phyloP scores from a whole-genome alignment of 2,329 filamentous ascomycete genomes.

The Colletotrichum somersetense region DNA sequence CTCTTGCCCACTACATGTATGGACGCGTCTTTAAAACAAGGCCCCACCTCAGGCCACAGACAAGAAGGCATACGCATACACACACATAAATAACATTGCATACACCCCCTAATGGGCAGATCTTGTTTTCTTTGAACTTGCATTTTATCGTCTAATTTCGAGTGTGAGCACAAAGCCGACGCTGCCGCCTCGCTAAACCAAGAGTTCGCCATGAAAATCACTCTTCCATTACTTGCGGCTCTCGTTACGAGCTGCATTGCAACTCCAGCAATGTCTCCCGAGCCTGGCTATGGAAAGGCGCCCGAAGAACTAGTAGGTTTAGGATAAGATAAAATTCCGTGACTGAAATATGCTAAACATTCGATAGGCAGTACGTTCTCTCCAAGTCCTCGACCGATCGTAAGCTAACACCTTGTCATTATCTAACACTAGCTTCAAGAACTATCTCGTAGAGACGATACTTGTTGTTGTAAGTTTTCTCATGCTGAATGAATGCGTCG shows the following conservation, averaged over 20 bases:
- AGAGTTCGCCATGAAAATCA: not conserved
- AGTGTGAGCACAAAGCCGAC: no score
- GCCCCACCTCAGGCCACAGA: no score
- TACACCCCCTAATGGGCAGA: fast-evolving
- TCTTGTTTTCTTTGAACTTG: fast-evolving
- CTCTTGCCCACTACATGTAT: no score
- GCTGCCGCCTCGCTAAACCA: not conserved
- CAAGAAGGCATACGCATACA: not conserved
- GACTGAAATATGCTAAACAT: not conserved
- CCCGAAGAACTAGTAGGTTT: not conserved
- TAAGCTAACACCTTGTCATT: not conserved
- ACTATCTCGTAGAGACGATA: not conserved
- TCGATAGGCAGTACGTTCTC: not conserved
- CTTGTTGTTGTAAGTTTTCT: not conserved
- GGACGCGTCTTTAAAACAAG: no score
- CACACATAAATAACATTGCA: not conserved
- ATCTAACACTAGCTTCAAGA: not conserved
- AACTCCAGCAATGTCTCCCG: not conserved
- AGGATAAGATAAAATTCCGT: not conserved
- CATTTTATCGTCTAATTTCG: not conserved
- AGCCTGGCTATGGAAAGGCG: not conserved
- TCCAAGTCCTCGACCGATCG: not conserved
- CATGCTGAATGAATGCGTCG: not conserved
- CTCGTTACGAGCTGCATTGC: not conserved
- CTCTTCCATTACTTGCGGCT: not conserved